Evolutionary conservation across 371 early-diverging fungal species (phyloP), one percentile per base, ranked within the genome.

Genomic region (Mortierella sp.): DNA sequence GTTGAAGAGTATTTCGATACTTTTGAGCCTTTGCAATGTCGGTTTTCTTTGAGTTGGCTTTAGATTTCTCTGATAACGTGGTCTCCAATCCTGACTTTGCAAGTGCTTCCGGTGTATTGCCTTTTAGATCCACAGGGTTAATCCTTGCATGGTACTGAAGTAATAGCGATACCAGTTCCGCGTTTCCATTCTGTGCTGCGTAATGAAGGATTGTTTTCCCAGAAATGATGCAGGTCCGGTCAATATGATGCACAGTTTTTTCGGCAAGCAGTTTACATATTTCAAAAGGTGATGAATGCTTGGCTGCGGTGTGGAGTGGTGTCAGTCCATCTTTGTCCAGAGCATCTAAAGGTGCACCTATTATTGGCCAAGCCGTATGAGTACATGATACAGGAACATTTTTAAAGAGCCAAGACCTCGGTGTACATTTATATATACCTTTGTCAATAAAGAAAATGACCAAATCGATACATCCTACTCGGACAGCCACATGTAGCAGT

Each of bases 381-480:
- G 19, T 51, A 51, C 9, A n/a, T n/a, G n/a, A n/a, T n/a, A n/a
- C n/a, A n/a, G n/a, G n/a, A n/a, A n/a, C n/a, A n/a, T n/a, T n/a
- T n/a, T n/a, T n/a, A n/a, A n/a, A n/a, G n/a, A 35, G 47, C n/a
- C 15, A 29, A 4, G 3, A 55, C 3, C 23, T 23, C 12, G 66
- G 8, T 40, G n/a, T 19, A 7, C 13, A 15, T 19, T 22, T 19
- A n/a, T 2, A 4, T 47, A n/a, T 75, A 72, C 83, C 83, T 66
- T 72, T 69, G 61, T 58, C 70, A 51, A 82, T 77, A 56, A 77
- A 82, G 66, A 82, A 76, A 87, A 67, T 61, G 61, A n/a, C 79
- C 85, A 68, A 93, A 87, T 28, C 82, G 84, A 51, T 85, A 89
- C 68, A 90, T 93, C 53, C 91, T 90, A 83, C 87, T 90, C 57